These are phyloP conservation scores for Puccinia polysora DNA, from an alignment of 1,284 basidiomycete species.

Conservation along the genomic window DNA sequence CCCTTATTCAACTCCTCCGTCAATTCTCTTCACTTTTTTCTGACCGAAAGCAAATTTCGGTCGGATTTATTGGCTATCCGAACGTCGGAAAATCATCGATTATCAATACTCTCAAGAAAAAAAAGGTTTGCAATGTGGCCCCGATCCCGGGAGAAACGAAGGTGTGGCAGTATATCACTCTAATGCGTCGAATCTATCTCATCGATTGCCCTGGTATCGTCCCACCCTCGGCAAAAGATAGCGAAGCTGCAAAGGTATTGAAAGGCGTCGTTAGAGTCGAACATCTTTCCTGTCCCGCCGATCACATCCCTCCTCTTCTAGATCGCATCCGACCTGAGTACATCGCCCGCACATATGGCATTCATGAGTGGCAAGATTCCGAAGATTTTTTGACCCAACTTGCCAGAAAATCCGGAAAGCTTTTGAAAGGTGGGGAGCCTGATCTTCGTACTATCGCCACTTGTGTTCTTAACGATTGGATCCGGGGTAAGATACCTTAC, in stretches of 20 bases:
- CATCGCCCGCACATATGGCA: slow-evolving; percentile 80
- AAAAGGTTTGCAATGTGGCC: slow-evolving; percentile 94
- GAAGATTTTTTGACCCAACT: slow-evolving; percentile 78
- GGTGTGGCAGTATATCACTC: slow-evolving; percentile 98
- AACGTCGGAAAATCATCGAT: slow-evolving; percentile 97
- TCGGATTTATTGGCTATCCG: slow-evolving; percentile 96
- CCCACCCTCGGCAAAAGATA: slow-evolving; percentile 81
- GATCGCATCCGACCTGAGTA: slow-evolving; percentile 87
- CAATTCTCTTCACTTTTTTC: slow-evolving; percentile 96
- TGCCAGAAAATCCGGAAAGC: slow-evolving; percentile 82
- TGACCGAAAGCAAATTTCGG: slow-evolving; percentile 98
- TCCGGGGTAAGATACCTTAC: slow-evolving; percentile 86
- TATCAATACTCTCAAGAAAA: slow-evolving; percentile 97
- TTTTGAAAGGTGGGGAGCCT: slow-evolving; percentile 90
- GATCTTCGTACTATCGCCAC: slow-evolving; percentile 88
- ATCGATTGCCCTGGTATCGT: slow-evolving; percentile 99
- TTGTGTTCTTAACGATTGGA: slow-evolving; percentile 96
- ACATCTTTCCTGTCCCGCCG: slow-evolving; percentile 85
- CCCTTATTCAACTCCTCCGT: slow-evolving; percentile 90
- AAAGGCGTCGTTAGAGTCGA: slow-evolving; percentile 97
- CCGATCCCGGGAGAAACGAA: slow-evolving; percentile 98
- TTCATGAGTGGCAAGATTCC: slow-evolving; percentile 58
- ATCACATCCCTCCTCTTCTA: slow-evolving; percentile 85
- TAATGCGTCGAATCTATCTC: slow-evolving; percentile 93
- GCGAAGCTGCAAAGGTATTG: slow-evolving; percentile 85